Evolutionary conservation across 345 rosid species (phyloP).

Genomic region (Reutealis trisperma): DNA sequence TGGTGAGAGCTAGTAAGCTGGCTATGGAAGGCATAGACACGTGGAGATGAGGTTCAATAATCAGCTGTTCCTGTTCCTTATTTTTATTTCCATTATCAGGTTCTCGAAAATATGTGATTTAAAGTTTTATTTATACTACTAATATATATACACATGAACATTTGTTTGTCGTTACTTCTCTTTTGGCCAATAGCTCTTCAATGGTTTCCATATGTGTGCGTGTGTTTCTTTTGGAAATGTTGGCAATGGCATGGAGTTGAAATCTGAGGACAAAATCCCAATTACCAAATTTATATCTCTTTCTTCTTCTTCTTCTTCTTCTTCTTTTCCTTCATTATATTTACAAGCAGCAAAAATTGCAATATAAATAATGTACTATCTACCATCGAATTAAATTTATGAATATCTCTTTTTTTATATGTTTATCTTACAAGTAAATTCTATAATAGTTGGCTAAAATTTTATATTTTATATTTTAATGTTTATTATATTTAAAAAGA

Average conservation of each 20-base stretch:
- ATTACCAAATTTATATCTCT: not conserved
- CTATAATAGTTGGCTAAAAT: too few relatives aligned
- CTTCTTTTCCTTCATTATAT: too few relatives aligned
- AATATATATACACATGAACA: not conserved
- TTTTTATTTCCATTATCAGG: not conserved
- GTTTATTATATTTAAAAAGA: too few relatives aligned
- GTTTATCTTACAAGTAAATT: too few relatives aligned
- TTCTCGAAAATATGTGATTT: not conserved
- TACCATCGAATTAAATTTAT: too few relatives aligned
- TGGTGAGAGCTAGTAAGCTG: not conserved
- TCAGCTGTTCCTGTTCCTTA: not conserved
- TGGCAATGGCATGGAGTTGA: not conserved
- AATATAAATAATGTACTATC: too few relatives aligned
- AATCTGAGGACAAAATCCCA: not conserved
- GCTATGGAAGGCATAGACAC: not conserved
- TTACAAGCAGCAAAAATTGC: too few relatives aligned
- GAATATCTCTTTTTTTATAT: too few relatives aligned
- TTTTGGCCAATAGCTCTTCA: not conserved
- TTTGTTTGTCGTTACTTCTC: not conserved
- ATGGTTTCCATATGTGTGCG: not conserved
- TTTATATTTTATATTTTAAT: too few relatives aligned
- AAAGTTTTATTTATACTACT: too few relatives aligned
- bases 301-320: too few relatives aligned
- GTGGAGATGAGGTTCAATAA: slow-evolving; percentile 16
- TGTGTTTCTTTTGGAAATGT: not conserved